A percentile compares a stretch with the other conserved stretches of the same genome.
phyloP scores from a whole-genome alignment of 2,329 filamentous ascomycete species.

The Phyllosticta citribraziliensis region DNA sequence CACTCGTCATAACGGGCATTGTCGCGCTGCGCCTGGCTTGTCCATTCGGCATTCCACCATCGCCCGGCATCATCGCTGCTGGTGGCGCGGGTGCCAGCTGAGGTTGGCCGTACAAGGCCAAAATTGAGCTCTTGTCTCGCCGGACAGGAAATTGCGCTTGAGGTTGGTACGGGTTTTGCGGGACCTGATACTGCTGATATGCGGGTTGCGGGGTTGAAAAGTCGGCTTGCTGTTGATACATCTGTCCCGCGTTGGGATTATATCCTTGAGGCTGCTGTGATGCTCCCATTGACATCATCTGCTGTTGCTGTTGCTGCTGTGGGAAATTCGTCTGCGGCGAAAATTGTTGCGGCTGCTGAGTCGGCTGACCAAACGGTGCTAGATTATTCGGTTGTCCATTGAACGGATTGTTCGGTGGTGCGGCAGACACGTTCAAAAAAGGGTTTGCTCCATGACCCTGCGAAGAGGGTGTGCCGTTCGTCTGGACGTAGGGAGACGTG shows the following conservation, averaged over 20 bases:
- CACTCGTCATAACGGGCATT: conserved; percentile 22
- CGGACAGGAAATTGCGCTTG: conserved; percentile 29
- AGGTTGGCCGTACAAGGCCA: conserved; percentile 62
- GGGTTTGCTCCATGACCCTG: conserved; percentile 29
- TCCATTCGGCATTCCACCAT: conserved; percentile 18
- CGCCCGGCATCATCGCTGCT: conserved; percentile 20
- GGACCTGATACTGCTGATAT: conserved; percentile 16
- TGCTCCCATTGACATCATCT: conserved; percentile 16
- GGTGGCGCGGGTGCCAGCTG: conserved; percentile 39
- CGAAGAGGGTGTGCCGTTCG: conserved; percentile 21
- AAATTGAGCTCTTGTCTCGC: conserved; percentile 63
- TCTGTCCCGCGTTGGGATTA: conserved; percentile 1
- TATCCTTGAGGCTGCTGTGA: conserved; percentile 10
- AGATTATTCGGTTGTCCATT: conserved; percentile 15
- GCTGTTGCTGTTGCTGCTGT: conserved; percentile 16
- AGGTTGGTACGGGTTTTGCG: conserved; percentile 28
- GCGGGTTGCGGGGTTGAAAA: conserved; percentile 6
- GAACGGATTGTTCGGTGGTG: conserved; percentile 31
- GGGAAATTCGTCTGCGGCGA: conserved; percentile 11
- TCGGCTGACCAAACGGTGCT: conserved; percentile 25
- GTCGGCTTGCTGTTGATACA: conserved; percentile 11
- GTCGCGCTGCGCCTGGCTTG: conserved; percentile 27
- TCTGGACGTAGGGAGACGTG: conserved; percentile 17
- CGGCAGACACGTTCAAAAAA: conserved; percentile 28
- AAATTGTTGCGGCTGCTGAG: conserved; percentile 24